These are phyloP conservation scores for Rhodotorula sp. DNA, from an alignment of 1,284 basidiomycete species.

Conservation along the genomic window DNA sequence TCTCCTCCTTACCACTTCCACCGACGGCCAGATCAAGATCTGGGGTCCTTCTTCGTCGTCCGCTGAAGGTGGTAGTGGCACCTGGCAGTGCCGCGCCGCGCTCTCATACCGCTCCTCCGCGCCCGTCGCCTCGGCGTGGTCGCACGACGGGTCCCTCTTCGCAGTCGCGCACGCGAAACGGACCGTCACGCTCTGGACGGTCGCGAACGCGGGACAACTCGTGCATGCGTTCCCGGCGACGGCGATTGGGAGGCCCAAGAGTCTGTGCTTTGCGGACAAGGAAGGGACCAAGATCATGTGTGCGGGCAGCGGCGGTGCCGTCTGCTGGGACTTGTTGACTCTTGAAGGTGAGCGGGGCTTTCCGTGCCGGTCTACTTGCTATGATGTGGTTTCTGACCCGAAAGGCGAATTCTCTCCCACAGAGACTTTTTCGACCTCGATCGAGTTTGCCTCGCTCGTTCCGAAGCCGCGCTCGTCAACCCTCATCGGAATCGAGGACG, in stretches of 20 bases:
- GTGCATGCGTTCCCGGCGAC: conserved; percentile 63
- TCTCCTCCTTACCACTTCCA: conserved; percentile 51
- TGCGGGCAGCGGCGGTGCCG: conserved; percentile 57
- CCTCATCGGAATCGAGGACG: conserved; percentile 19
- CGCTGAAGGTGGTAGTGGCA: conserved; percentile 16
- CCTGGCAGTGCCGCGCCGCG: conserved; percentile 56
- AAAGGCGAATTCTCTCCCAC: conserved; percentile 23
- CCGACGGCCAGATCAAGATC: conserved; percentile 52
- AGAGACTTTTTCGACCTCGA: conserved; percentile 23
- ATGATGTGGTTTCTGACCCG: background rate
- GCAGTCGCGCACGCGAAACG: conserved; percentile 65
- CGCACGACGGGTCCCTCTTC: conserved; percentile 80
- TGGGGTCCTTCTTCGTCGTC: conserved; percentile 46
- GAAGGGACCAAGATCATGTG: conserved; percentile 60
- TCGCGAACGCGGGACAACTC: conserved; percentile 63
- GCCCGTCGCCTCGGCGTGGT: conserved; percentile 70
- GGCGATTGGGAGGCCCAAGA: conserved; percentile 51
- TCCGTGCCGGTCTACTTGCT: background rate
- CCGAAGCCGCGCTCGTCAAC: background rate
- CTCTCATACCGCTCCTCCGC: conserved; percentile 63
- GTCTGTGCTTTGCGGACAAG: conserved; percentile 60
- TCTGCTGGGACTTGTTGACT: conserved; percentile 76
- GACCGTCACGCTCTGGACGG: conserved; percentile 73
- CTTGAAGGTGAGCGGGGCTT: conserved; percentile 61
- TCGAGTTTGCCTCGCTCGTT: conserved; percentile 25